Conservation (phyloP, 2,329 filamentous ascomycete species). For the Proliferodiscus dingleyae region DNA sequence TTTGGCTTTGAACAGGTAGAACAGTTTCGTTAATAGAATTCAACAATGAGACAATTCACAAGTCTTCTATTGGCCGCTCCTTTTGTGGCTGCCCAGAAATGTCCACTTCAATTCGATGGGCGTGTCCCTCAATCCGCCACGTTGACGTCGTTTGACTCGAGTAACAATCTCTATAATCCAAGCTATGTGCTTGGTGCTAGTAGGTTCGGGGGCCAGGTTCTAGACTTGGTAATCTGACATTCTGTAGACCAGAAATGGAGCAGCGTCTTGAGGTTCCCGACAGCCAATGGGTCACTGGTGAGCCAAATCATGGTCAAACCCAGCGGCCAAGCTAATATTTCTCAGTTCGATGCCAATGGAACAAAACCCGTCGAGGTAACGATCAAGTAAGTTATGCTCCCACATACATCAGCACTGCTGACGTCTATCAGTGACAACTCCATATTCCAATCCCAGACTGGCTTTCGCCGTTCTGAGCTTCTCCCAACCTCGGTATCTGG, state of each 20-base stretch:
- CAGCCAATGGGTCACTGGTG: neutral
- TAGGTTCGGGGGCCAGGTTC: slow-evolving; percentile 13
- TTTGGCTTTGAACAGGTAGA: too few species aligned
- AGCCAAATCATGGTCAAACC: too few species aligned
- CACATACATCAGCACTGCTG: slow-evolving; percentile 14
- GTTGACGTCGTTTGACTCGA: slow-evolving; percentile 37
- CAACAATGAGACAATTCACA: neutral
- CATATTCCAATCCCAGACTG: slow-evolving; percentile 55
- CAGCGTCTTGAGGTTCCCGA: neutral
- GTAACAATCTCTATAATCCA: slow-evolving; percentile 44
- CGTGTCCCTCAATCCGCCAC: slow-evolving; percentile 38
- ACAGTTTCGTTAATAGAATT: too few species aligned
- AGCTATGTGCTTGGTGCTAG: slow-evolving; percentile 47
- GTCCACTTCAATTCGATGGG: slow-evolving; percentile 42
- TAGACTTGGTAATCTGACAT: neutral
- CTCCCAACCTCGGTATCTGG: slow-evolving; percentile 46
- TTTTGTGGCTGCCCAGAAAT: slow-evolving; percentile 30
- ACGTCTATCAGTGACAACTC: slow-evolving; percentile 42
- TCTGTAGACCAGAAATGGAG: neutral
- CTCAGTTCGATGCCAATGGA: neutral
- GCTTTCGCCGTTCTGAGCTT: slow-evolving; percentile 57
- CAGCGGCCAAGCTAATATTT: too few species aligned
- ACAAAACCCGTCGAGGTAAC: neutral
- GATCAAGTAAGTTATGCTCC: slow-evolving; percentile 17
- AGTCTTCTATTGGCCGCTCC: slow-evolving; percentile 9